A percentile compares a stretch with the other conserved stretches of the same genome.
Evolutionary conservation across 208 protist genomes (phyloP).

Genomic region (Phytomonas sp.): DNA sequence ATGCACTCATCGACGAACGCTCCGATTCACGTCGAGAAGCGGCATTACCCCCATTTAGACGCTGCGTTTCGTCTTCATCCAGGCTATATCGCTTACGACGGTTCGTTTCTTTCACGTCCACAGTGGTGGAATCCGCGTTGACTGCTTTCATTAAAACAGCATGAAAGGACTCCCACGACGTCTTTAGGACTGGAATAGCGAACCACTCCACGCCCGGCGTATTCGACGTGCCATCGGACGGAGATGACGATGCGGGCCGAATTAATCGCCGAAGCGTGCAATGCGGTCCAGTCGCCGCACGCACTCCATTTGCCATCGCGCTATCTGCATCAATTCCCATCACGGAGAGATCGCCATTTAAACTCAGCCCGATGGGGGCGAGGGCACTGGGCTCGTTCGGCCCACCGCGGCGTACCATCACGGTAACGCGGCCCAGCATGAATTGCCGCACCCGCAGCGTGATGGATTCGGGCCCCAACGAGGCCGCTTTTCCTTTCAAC

Average conservation of each 20-base stretch:
- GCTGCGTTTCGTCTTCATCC: constrained; percentile 34
- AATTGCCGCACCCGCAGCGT: constrained; percentile 58
- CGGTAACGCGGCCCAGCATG: constrained; percentile 35
- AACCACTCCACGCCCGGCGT: constrained; percentile 10
- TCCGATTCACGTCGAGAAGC: not conserved
- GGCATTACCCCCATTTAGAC: not conserved
- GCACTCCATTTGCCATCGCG: constrained; percentile 39
- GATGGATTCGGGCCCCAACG: constrained; percentile 15
- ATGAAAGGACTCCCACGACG: not conserved
- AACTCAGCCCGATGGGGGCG: constrained; percentile 41
- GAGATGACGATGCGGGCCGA: not conserved
- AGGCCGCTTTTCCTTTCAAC: too few species aligned
- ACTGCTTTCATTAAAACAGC: not conserved
- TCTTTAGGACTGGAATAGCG: constrained; percentile 9
- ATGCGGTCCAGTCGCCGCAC: constrained; percentile 22
- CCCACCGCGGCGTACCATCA: constrained; percentile 27
- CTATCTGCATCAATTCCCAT: constrained; percentile 24
- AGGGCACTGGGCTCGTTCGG: constrained; percentile 21
- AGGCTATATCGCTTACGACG: constrained; percentile 41
- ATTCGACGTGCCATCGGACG: not conserved
- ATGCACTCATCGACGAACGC: not conserved
- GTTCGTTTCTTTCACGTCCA: not conserved
- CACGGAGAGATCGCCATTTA: constrained; percentile 51
- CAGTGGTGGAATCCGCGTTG: not conserved
- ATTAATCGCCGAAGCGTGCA: constrained; percentile 50